These are phyloP conservation scores for Adansonia rubrostipa DNA, from an alignment of 441 rosid species.

Conservation along the genomic window DNA sequence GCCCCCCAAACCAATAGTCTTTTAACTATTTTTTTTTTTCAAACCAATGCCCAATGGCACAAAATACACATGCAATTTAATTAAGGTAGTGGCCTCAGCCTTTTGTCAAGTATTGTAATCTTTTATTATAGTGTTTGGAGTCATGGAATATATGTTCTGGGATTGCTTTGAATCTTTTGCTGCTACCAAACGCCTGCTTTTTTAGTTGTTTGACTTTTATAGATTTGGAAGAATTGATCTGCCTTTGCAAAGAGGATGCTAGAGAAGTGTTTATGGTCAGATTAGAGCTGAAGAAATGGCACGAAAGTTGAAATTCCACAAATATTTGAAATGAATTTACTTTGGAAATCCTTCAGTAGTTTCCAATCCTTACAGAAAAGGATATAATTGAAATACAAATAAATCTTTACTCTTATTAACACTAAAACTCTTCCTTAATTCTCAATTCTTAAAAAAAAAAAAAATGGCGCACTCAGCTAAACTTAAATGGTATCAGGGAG, in stretches of 20 bases:
- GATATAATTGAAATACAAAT: too few species aligned
- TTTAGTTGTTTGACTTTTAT: not conserved
- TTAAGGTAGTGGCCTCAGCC: not conserved
- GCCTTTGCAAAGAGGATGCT: not conserved
- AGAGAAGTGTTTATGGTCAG: not conserved
- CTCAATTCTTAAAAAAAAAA: too few species aligned
- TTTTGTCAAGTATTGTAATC: not conserved
- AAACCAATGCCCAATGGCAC: not conserved
- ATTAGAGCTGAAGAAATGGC: too few species aligned
- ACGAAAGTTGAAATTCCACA: too few species aligned
- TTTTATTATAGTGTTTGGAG: not conserved
- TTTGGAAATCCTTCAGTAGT: too few species aligned
- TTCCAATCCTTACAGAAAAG: too few species aligned
- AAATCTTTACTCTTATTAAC: too few species aligned
- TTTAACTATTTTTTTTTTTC: not conserved
- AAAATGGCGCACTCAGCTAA: too few species aligned
- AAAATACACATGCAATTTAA: not conserved
- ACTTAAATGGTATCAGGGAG: too few species aligned
- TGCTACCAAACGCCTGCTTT: not conserved
- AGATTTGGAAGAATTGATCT: not conserved
- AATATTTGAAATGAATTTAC: too few species aligned
- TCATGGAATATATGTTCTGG: not conserved
- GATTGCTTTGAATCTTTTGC: not conserved
- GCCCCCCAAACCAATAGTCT: too few species aligned
- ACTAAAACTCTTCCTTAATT: too few species aligned